Evolutionary conservation across 139 green algal genomes (phyloP).

Genomic region (Dunaliella primolecta): DNA sequence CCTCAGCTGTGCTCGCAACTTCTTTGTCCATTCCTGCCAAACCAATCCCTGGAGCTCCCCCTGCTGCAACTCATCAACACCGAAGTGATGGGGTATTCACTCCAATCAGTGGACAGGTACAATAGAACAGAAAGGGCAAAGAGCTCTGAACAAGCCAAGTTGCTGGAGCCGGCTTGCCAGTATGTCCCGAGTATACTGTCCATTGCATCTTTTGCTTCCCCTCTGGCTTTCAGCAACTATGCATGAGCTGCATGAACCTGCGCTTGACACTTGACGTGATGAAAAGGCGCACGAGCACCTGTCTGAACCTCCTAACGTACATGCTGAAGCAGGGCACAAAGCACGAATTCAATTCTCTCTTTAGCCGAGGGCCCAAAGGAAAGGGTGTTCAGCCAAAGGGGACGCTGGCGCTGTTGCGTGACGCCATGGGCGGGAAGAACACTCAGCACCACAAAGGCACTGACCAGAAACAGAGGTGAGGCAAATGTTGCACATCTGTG

Average conservation of each 20-base stretch:
- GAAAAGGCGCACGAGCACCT: too few relatives aligned
- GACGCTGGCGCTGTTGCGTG: neutral
- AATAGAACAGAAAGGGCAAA: too few relatives aligned
- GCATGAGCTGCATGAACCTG: neutral
- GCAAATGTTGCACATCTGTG: neutral
- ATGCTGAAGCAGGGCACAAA: neutral
- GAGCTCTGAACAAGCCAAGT: too few relatives aligned
- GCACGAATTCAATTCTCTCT: neutral
- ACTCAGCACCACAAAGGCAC: too few relatives aligned
- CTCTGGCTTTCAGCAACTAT: neutral
- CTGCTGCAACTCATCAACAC: neutral
- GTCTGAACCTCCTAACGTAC: too few relatives aligned
- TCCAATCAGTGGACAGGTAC: neutral
- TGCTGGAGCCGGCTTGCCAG: too few relatives aligned
- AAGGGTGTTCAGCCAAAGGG: neutral
- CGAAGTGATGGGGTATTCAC: neutral
- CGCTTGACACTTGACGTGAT: neutral
- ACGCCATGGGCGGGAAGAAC: neutral
- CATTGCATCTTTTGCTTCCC: neutral
- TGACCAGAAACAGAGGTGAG: neutral
- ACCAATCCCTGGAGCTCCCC: neutral
- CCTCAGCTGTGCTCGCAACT: neutral
- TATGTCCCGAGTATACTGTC: too few relatives aligned
- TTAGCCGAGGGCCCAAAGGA: neutral
- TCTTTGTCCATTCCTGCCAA: neutral